Conservation (phyloP, 345 rosid species). For the Corchorus capsularis region DNA sequence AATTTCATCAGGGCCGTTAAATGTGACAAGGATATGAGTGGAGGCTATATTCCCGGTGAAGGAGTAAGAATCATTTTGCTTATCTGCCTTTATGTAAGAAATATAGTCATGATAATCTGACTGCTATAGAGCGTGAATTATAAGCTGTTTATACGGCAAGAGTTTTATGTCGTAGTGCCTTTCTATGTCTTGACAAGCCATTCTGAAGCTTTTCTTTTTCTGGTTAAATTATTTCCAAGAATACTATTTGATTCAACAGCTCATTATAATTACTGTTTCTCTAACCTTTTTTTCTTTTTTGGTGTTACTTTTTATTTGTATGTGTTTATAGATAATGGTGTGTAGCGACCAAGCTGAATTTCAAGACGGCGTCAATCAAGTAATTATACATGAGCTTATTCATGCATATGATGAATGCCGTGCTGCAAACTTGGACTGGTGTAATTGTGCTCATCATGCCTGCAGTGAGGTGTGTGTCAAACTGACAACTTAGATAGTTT, state of each 20-base stretch:
- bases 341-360: constrained; percentile 73
- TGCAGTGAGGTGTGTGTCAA: constrained; percentile 78
- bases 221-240: background rate
- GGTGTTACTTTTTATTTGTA: background rate
- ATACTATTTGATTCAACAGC: background rate
- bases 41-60: constrained; percentile 61
- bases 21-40: constrained; percentile 53
- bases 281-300: constrained; percentile 5
- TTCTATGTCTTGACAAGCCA: background rate
- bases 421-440: constrained; percentile 82
- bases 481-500: background rate
- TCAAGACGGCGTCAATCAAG: constrained; percentile 91
- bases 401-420: constrained; percentile 94
- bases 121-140: background rate
- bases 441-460: constrained; percentile 94
- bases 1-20: constrained; percentile 73
- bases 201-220: background rate
- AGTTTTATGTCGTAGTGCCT: background rate
- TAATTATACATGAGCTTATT: constrained; percentile 79
- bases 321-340: constrained; percentile 58
- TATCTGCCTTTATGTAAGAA: background rate
- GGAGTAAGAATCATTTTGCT: constrained; percentile 48
- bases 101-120: background rate
- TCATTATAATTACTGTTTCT: background rate
- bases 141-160: background rate